Evolutionary conservation across 768 basidiomycete species (phyloP).

Genomic region (Boletus barrowsii): DNA sequence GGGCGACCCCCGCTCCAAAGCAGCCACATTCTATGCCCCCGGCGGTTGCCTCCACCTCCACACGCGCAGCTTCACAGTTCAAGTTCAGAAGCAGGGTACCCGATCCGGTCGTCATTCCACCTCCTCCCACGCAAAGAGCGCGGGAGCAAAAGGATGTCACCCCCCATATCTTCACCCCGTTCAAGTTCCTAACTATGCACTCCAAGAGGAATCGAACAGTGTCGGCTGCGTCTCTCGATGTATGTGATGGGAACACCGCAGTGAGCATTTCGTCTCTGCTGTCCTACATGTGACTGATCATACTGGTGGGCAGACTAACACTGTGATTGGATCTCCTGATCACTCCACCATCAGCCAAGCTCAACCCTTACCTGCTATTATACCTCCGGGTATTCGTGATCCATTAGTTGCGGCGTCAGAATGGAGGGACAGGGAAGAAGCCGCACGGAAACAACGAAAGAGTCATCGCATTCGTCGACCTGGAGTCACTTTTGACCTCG

Average conservation of each 20-base stretch:
- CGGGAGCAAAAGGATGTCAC: conserved; percentile 40
- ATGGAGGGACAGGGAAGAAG: conserved; percentile 68
- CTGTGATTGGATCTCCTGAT: conserved; percentile 72
- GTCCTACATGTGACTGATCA: neutral
- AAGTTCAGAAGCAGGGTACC: conserved; percentile 18
- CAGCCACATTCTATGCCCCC: conserved; percentile 10
- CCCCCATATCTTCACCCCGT: conserved; percentile 56
- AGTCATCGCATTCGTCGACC: conserved; percentile 47
- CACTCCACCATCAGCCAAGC: conserved; percentile 65
- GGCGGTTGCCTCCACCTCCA: conserved; percentile 1
- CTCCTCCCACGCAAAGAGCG: conserved; percentile 29
- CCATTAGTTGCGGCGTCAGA: conserved; percentile 60
- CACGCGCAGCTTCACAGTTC: conserved; percentile 12
- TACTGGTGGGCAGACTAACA: conserved; percentile 49
- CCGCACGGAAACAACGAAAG: conserved; percentile 39
- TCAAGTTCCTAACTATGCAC: conserved; percentile 51
- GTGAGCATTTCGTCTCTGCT: conserved; percentile 40
- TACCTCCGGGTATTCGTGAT: conserved; percentile 61
- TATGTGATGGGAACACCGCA: conserved; percentile 69
- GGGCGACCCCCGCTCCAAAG: conserved; percentile 14
- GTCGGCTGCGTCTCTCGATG: conserved; percentile 74
- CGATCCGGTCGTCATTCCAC: conserved; percentile 28
- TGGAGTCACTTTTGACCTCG: conserved; percentile 65
- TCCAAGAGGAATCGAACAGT: conserved; percentile 62
- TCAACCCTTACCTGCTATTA: conserved; percentile 38